A percentile compares a stretch with the other conserved stretches of the same genome.
Conservation (phyloP, 2,329 filamentous ascomycete genomes). For the Catunica adiposa region DNA sequence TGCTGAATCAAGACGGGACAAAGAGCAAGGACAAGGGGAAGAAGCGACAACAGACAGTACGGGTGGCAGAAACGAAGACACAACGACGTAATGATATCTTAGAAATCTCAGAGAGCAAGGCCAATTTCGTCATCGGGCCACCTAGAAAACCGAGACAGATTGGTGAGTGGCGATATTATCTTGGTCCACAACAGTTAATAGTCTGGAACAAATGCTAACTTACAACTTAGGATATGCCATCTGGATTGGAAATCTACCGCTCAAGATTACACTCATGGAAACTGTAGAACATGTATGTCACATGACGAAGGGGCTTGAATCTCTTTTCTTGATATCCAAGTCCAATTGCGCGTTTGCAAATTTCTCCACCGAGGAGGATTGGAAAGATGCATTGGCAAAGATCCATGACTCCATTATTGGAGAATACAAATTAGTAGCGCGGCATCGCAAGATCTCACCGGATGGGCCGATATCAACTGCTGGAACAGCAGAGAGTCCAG, state of each 20-base stretch:
- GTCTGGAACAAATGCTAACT: slow-evolving; percentile 15
- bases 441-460: slow-evolving; percentile 44
- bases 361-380: slow-evolving; percentile 66
- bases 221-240: slow-evolving; percentile 58
- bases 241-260: slow-evolving; percentile 89
- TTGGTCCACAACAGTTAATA: background rate
- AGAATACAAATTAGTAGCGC: slow-evolving; percentile 69
- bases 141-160: slow-evolving; percentile 8
- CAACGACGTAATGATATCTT: no score
- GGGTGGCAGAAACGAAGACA: no score
- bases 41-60: no score
- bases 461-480: background rate
- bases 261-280: slow-evolving; percentile 62
- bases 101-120: background rate
- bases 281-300: slow-evolving; percentile 84
- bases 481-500: background rate
- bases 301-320: slow-evolving; percentile 64
- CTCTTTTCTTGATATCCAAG: slow-evolving; percentile 85
- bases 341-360: slow-evolving; percentile 97
- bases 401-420: slow-evolving; percentile 87
- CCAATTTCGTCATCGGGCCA: slow-evolving; percentile 4
- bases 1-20: no score
- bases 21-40: no score
- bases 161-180: slow-evolving; percentile 4
- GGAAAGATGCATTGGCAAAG: slow-evolving; percentile 58